phyloP scores from a whole-genome alignment of 2,329 filamentous ascomycete species.

The Clonostachys rosea region DNA sequence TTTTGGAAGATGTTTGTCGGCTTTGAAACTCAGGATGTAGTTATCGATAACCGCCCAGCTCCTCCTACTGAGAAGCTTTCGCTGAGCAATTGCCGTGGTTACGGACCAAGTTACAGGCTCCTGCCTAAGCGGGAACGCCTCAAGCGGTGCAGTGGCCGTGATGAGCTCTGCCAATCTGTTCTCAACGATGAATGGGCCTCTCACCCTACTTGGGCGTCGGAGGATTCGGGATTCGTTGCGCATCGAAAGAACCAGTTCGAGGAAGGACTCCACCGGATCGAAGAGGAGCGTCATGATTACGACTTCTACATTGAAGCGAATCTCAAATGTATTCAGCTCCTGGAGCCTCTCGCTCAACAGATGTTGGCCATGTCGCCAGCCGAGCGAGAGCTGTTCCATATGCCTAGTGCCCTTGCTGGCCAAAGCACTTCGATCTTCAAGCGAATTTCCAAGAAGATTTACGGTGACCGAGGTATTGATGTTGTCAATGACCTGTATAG shows the following conservation, averaged over 20 bases:
- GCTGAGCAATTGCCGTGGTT: constrained; percentile 89
- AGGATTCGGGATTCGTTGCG: constrained; percentile 95
- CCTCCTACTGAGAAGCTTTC: constrained; percentile 80
- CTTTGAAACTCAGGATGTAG: constrained; percentile 70
- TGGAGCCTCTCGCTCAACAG: constrained; percentile 90
- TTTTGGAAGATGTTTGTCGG: constrained; percentile 85
- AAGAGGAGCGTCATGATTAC: constrained; percentile 97
- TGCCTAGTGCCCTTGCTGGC: constrained; percentile 80
- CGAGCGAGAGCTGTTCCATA: constrained; percentile 70
- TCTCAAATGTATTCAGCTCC: constrained; percentile 88
- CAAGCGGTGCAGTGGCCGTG: constrained; percentile 88
- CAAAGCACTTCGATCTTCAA: constrained; percentile 97
- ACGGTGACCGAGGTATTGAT: constrained; percentile 80
- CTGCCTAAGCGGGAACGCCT: constrained; percentile 87
- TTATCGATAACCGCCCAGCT: constrained; percentile 73
- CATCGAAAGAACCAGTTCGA: constrained; percentile 96
- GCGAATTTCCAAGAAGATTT: constrained; percentile 95
- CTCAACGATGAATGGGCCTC: constrained; percentile 98
- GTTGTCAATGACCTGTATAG: constrained; percentile 85
- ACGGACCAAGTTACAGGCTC: constrained; percentile 91
- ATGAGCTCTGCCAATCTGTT: constrained; percentile 89
- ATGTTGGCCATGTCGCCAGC: constrained; percentile 73
- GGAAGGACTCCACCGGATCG: constrained; percentile 90
- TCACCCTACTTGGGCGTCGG: constrained; percentile 97
- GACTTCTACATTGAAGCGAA: constrained; percentile 98